A percentile compares a stretch with the other conserved stretches of the same genome.
Evolutionary conservation across 768 basidiomycete species (phyloP).

Genomic region (Lactarius indigo): DNA sequence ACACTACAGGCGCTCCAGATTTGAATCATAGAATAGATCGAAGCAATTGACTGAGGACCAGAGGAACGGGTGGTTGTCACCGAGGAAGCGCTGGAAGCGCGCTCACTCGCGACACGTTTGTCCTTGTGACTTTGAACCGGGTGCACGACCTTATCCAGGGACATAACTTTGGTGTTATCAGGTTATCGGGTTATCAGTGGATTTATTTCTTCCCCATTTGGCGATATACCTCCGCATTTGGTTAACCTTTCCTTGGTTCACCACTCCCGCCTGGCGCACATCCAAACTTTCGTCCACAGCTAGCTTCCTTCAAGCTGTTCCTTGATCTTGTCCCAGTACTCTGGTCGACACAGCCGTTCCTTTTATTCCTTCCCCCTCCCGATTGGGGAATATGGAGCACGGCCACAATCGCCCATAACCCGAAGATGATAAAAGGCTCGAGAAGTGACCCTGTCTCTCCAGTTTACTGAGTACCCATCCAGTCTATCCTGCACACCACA

Average conservation of each 20-base stretch:
- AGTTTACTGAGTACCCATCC: slow-evolving; percentile 13
- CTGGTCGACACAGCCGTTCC: slow-evolving; percentile 8
- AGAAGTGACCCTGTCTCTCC: slow-evolving; percentile 6
- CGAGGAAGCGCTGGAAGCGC: slow-evolving; percentile 18
- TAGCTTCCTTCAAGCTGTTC: slow-evolving; percentile 18
- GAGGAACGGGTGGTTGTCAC: neutral
- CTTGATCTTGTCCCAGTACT: slow-evolving; percentile 19
- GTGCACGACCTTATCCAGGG: slow-evolving; percentile 13
- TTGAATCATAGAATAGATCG: slow-evolving; percentile 10
- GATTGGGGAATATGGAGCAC: slow-evolving; percentile 11
- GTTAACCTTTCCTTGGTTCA: slow-evolving; percentile 18
- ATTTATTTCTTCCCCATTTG: slow-evolving; percentile 13
- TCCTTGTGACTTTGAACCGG: slow-evolving; percentile 13
- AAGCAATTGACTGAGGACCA: neutral
- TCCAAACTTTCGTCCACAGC: slow-evolving; percentile 1
- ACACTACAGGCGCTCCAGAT: neutral
- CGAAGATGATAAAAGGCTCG: slow-evolving; percentile 16
- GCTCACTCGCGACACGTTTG: neutral
- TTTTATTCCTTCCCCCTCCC: slow-evolving; percentile 4
- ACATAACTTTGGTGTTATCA: slow-evolving; percentile 11
- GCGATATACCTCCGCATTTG: slow-evolving; percentile 12
- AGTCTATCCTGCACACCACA: slow-evolving; percentile 6
- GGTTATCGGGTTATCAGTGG: slow-evolving; percentile 7
- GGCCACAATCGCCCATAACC: slow-evolving; percentile 21
- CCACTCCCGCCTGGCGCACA: slow-evolving; percentile 9